Conservation (phyloP, 768 basidiomycete genomes). For the Termitomyces sp. region DNA sequence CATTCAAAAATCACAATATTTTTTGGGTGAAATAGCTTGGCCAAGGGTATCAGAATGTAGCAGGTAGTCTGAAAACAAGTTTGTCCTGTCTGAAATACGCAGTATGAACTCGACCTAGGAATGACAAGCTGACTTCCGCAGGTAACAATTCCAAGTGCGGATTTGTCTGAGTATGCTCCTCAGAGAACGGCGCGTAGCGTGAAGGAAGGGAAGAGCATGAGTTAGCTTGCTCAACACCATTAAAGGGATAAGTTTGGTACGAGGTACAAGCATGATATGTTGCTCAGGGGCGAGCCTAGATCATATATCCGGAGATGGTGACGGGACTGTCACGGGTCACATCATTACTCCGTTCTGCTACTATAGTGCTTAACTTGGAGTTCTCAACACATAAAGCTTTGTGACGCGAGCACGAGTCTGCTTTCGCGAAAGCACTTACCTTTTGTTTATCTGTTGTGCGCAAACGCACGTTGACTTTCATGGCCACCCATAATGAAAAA, state of each 20-base stretch:
- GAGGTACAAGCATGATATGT: too few species aligned
- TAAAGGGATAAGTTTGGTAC: too few species aligned
- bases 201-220: neutral
- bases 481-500: conserved; percentile 23
- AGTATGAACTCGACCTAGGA: too few species aligned
- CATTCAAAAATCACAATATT: neutral
- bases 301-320: too few species aligned
- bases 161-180: too few species aligned
- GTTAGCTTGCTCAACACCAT: too few species aligned
- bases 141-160: too few species aligned
- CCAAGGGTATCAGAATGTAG: neutral
- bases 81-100: too few species aligned
- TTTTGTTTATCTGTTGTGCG: conserved; percentile 5
- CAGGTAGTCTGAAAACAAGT: neutral
- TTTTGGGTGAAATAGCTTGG: neutral
- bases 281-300: too few species aligned
- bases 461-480: conserved; percentile 10
- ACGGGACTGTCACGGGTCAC: neutral
- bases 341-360: neutral
- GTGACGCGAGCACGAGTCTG: neutral
- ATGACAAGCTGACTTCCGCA: too few species aligned
- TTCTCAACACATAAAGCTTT: neutral
- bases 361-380: too few species aligned
- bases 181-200: too few species aligned
- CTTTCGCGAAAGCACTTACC: conserved; percentile 2